Evolutionary conservation across 768 basidiomycete genomes (phyloP), one percentile per base, ranked within the genome.

Genomic region (Panellus pusillus): DNA sequence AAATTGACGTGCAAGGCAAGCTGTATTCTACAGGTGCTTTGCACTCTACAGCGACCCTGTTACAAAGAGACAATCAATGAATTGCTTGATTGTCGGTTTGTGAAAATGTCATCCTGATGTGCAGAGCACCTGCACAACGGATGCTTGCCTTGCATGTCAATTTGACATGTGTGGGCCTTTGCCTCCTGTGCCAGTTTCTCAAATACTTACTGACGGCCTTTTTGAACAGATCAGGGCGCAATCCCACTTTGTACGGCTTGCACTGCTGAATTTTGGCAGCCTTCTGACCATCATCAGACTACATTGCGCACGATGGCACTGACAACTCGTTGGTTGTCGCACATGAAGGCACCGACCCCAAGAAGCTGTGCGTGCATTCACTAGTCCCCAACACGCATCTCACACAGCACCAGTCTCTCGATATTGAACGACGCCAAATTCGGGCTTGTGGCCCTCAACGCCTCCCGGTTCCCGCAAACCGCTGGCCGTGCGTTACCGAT

Each of bases 171-270:
- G n/a, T n/a, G n/a, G n/a, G n/a, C n/a, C n/a, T n/a, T n/a, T n/a
- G n/a, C n/a, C n/a, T n/a, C n/a, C n/a, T n/a, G n/a, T n/a, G n/a
- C n/a, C n/a, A n/a, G n/a, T n/a, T n/a, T n/a, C n/a, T n/a, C n/a
- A n/a, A n/a, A n/a, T n/a, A n/a, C n/a, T n/a, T n/a, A n/a, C n/a
- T n/a, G n/a, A n/a, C n/a, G n/a, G n/a, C n/a, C n/a, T n/a, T n/a
- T n/a, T 44, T 47, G 40, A 35, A n/a, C 45, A 65, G 70, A 73
- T 60, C 66, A 64, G 41, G 69, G 60, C 17, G 15, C 44, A 14
- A 57, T 67, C 32, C 71, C 73, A 4, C 39, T 63, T 24, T 74
- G 68, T 72, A 35, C 32, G 32, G 14, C 32, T 14, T 7, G 32
- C 32, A 35, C 9, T 9, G 8, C 32, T 24, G 24, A 24, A 2